Evolutionary conservation across 345 rosid species (phyloP).

Genomic region (Rhodomyrtus tomentosa): DNA sequence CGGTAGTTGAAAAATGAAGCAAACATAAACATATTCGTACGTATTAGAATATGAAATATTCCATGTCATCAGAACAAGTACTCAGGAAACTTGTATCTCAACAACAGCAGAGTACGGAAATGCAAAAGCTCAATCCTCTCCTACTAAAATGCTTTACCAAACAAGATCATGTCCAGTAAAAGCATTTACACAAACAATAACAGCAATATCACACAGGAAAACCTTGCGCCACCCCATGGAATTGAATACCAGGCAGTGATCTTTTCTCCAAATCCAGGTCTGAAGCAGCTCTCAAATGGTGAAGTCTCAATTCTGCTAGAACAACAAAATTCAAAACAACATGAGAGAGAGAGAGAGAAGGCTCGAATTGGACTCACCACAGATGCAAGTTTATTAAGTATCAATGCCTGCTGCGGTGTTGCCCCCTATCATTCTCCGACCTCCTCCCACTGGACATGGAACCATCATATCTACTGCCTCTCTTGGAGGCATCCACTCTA

Average conservation of each 20-base stretch:
- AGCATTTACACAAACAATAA: background rate
- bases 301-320: background rate
- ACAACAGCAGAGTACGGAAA: background rate
- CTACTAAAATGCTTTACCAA: background rate
- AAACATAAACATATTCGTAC: background rate
- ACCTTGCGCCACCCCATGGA: too few species aligned
- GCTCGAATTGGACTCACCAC: background rate
- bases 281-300: background rate
- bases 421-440: background rate
- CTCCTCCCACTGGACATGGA: conserved; percentile 2
- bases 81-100: background rate
- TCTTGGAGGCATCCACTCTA: background rate
- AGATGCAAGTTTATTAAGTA: background rate
- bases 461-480: conserved; percentile 4
- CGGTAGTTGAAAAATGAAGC: background rate
- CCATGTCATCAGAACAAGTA: background rate
- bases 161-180: background rate
- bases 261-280: background rate
- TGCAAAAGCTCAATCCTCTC: background rate
- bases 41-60: background rate
- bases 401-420: background rate
- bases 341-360: background rate
- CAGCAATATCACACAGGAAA: background rate
- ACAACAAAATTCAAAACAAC: background rate
- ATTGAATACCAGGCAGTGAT: background rate